Evolutionary conservation across 192 early-diverging fungal genomes (phyloP).

Genomic region (Backusella tarrabulga): DNA sequence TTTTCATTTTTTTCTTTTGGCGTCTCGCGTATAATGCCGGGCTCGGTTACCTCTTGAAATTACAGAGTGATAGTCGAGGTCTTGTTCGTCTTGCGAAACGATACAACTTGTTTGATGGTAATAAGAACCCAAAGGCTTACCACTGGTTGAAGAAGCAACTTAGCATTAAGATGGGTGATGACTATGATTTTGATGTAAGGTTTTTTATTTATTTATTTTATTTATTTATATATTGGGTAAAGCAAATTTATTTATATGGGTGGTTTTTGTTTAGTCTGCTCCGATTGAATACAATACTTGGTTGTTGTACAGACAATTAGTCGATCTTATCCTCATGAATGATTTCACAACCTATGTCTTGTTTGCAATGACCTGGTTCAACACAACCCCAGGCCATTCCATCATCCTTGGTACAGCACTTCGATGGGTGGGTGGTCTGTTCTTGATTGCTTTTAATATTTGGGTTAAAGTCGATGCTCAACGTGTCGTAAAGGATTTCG

Average conservation of each 20-base stretch:
- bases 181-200: slow-evolving; percentile 76
- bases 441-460: slow-evolving; percentile 87
- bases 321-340: slow-evolving; percentile 91
- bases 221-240: background rate
- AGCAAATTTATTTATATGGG: background rate
- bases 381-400: slow-evolving; percentile 58
- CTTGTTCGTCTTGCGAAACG: slow-evolving; percentile 73
- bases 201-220: background rate
- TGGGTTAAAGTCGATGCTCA: slow-evolving; percentile 97
- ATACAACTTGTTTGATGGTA: slow-evolving; percentile 63
- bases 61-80: slow-evolving; percentile 72
- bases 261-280: slow-evolving; percentile 44
- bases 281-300: slow-evolving; percentile 97
- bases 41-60: slow-evolving; percentile 79
- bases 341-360: slow-evolving; percentile 85
- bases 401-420: slow-evolving; percentile 64
- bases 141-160: slow-evolving; percentile 66
- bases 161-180: slow-evolving; percentile 74
- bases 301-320: slow-evolving; percentile 92
- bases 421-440: slow-evolving; percentile 73
- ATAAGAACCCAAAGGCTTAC: slow-evolving; percentile 51
- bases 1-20: slow-evolving; percentile 84
- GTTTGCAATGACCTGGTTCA: slow-evolving; percentile 82
- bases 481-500: slow-evolving; percentile 95
- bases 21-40: slow-evolving; percentile 83